phyloP scores from a whole-genome alignment of 345 rosid genomes.

The Lagerstroemia speciosa region DNA sequence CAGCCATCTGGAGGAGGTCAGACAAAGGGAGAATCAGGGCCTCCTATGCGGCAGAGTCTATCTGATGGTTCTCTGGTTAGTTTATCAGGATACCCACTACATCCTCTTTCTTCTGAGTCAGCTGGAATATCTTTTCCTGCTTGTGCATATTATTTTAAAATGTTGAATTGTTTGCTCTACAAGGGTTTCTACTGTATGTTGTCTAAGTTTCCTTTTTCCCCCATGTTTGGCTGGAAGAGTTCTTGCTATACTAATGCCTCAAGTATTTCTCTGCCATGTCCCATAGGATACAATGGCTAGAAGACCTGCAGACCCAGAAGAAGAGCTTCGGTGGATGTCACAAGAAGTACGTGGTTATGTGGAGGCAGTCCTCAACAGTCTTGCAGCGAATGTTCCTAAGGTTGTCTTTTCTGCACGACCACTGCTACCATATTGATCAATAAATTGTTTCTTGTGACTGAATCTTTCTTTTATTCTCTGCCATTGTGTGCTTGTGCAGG shows the following conservation, averaged over 20 bases:
- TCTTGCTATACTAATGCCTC: neutral
- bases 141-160: neutral
- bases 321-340: conserved; percentile 99
- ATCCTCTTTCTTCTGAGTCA: neutral
- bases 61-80: conserved; percentile 99
- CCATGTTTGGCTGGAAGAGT: neutral
- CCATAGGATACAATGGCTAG: conserved; percentile 82
- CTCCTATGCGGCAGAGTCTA: conserved; percentile 72
- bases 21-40: conserved; percentile 41
- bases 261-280: neutral
- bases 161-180: neutral
- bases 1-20: conserved; percentile 63
- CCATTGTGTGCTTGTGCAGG: conserved; percentile 43
- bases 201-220: neutral
- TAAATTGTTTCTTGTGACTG: neutral
- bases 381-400: conserved; percentile 98
- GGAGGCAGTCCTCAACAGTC: conserved; percentile 99
- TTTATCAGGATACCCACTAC: conserved; percentile 2
- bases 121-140: neutral
- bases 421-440: neutral
- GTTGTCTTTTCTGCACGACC: conserved; percentile 23
- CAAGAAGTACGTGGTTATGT: conserved; percentile 99
- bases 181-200: neutral
- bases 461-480: neutral
- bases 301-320: conserved; percentile 94